phyloP scores from a whole-genome alignment of 1,139 yeast species.

The Suhomyces yuchorum region DNA sequence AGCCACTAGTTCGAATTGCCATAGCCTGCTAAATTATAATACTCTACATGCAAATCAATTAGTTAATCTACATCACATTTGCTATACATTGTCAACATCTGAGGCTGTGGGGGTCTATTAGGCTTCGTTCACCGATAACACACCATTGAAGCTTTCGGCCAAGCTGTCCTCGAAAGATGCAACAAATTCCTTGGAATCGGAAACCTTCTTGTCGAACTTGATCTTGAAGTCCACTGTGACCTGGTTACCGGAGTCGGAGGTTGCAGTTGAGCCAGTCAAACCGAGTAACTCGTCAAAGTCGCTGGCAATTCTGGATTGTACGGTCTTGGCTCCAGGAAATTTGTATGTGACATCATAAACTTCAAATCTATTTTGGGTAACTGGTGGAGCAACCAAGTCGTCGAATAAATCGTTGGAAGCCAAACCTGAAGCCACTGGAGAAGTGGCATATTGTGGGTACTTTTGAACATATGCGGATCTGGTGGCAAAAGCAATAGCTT shows the following conservation, averaged over 20 bases:
- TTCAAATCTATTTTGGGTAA: conserved; percentile 58
- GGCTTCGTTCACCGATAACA: conserved; percentile 8
- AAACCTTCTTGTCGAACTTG: conserved; percentile 35
- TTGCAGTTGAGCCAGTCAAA: conserved; percentile 21
- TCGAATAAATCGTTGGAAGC: conserved; percentile 57
- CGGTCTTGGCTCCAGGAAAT: conserved; percentile 23
- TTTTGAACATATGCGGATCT: conserved; percentile 44
- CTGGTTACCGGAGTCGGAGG: conserved; percentile 3
- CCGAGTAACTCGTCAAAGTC: conserved; percentile 53
- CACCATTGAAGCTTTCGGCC: conserved; percentile 16
- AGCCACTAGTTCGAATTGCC: too few relatives aligned
- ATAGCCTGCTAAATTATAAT: too few relatives aligned
- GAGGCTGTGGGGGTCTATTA: conserved; percentile 1
- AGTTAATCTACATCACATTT: neutral
- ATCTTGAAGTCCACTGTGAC: conserved; percentile 47
- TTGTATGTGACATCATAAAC: conserved; percentile 37
- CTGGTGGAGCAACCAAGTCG: conserved; percentile 60
- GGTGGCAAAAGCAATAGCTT: conserved; percentile 34
- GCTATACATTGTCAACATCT: conserved; percentile 1
- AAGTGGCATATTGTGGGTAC: conserved; percentile 46
- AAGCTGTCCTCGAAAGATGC: conserved; percentile 36
- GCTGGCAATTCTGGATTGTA: conserved; percentile 18
- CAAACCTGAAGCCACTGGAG: conserved; percentile 34
- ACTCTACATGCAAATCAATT: neutral
- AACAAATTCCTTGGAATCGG: conserved; percentile 42